Evolutionary conservation across 2,329 filamentous ascomycete genomes (phyloP).

Genomic region (Fusarium udum): DNA sequence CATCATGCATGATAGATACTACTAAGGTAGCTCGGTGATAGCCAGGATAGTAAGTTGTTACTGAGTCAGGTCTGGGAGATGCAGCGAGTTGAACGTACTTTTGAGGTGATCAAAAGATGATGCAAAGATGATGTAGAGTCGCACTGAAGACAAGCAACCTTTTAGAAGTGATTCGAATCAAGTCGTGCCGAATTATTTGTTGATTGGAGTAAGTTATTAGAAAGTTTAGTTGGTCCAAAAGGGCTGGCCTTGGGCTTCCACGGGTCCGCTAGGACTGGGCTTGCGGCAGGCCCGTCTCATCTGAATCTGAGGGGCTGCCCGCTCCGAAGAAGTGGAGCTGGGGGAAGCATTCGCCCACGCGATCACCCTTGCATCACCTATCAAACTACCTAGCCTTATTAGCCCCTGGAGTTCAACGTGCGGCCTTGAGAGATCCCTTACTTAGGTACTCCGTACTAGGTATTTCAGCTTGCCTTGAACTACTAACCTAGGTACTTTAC

Average conservation of each 20-base stretch:
- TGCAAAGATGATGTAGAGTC: neutral
- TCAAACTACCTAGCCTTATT: neutral
- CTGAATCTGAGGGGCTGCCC: constrained; percentile 32
- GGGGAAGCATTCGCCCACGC: constrained; percentile 31
- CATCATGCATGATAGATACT: constrained; percentile 38
- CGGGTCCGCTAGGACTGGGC: constrained; percentile 1
- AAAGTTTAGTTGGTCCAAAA: constrained; percentile 21
- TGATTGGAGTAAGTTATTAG: neutral
- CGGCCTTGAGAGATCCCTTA: neutral
- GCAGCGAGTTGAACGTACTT: constrained; percentile 11
- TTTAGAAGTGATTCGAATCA: constrained; percentile 3
- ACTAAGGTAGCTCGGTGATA: neutral
- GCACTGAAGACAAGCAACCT: neutral
- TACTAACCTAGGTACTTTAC: neutral
- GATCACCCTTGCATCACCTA: constrained; percentile 35
- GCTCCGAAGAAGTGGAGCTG: constrained; percentile 19
- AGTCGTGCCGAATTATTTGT: neutral
- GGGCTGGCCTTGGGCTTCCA: neutral
- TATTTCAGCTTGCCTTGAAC: neutral
- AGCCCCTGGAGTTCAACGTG: neutral
- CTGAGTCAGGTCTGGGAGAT: neutral
- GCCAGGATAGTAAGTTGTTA: neutral
- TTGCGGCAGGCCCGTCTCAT: constrained; percentile 8
- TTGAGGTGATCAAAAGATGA: neutral
- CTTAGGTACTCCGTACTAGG: no score